Evolutionary conservation across 805 yeast species (phyloP), one percentile per base, ranked within the genome.

Genomic region (Lachancea dasiensis): DNA sequence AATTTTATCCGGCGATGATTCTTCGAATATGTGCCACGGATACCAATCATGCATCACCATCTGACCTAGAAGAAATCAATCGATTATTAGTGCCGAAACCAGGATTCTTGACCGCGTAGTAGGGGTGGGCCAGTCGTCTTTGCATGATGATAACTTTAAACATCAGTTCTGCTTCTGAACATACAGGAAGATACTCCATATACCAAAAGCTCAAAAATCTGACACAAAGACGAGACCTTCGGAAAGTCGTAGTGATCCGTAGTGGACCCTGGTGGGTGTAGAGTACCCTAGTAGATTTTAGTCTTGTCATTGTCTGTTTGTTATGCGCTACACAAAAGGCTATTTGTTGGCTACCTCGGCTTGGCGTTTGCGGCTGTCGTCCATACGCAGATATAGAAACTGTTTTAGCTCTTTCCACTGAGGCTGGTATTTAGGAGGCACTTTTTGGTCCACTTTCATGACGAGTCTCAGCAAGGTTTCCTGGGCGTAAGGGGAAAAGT

Each of bases 101-200:
- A 26, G 8, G 14, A 10, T 31, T 23, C 15, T 11, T 17, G 25
- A 18, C n/a, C 31, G 20, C 8, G 27, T 26, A 52, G 56, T 55
- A 50, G 52, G 61, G 15, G 31, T 31, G 30, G 16, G 28, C 18
- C 23, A 5, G 6, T 10, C n/a, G 37, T 25, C 31, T 28, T 41
- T 42, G 41, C 38, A 49, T 58, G 63, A 58, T 58, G 63, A 58
- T 48, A 53, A 54, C 49, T 36, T 46, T 39, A 46, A 46, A 73
- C 49, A 73, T 83, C 95, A 86, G 95, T 86, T 86, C 95, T 86
- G 95, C 95, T 86, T 86, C 95, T 86, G 95, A 86, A 72, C 74
- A 70, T 63, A 43, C 44, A 68, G 77, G 94, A 83, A 83, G 92
- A 84, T 73, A 81, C 72, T 73, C 67, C 58, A 56, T 56, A 67